Conservation (phyloP, 2,329 filamentous ascomycete genomes). For the Plectosphaerella plurivora region DNA sequence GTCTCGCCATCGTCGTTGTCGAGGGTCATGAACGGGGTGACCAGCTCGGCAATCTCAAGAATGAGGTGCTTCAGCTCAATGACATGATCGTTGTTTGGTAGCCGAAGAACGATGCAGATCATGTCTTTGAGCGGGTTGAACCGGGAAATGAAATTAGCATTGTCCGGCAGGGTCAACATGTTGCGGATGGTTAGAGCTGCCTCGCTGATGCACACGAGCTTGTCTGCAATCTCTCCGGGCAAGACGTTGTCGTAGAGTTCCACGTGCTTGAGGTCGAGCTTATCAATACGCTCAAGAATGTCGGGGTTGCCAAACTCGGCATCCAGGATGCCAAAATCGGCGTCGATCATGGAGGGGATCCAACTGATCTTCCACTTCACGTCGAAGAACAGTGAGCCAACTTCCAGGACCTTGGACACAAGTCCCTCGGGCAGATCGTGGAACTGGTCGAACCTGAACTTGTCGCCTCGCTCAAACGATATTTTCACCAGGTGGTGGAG, state of each 20-base stretch:
- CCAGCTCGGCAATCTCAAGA: conserved; percentile 85
- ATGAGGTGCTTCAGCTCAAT: conserved; percentile 87
- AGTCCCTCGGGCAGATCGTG: conserved; percentile 83
- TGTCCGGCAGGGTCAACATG: conserved; percentile 91
- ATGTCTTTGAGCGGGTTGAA: conserved; percentile 69
- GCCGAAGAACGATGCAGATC: conserved; percentile 73
- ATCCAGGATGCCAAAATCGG: conserved; percentile 16
- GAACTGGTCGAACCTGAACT: conserved; percentile 92
- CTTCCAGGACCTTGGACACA: conserved; percentile 76
- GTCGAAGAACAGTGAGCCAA: conserved; percentile 75
- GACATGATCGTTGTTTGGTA: conserved; percentile 67
- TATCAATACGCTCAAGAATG: conserved; percentile 63
- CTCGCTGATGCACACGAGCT: conserved; percentile 75
- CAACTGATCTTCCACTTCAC: conserved; percentile 79
- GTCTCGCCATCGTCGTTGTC: conserved; percentile 35
- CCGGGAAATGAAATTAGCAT: conserved; percentile 60
- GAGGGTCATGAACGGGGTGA: conserved; percentile 72
- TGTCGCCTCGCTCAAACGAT: conserved; percentile 89
- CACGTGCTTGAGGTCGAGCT: conserved; percentile 54
- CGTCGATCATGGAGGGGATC: conserved; percentile 28
- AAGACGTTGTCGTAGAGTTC: conserved; percentile 60
- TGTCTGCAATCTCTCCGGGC: conserved; percentile 64
- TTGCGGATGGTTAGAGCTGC: conserved; percentile 86
- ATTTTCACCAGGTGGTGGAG: conserved; percentile 93
- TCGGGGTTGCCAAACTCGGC: conserved; percentile 46